Percentiles rank a stretch among this genome's conserved stretches.
Conservation (phyloP, 2,329 filamentous ascomycete genomes). For the Gliomastix tumulicola region DNA sequence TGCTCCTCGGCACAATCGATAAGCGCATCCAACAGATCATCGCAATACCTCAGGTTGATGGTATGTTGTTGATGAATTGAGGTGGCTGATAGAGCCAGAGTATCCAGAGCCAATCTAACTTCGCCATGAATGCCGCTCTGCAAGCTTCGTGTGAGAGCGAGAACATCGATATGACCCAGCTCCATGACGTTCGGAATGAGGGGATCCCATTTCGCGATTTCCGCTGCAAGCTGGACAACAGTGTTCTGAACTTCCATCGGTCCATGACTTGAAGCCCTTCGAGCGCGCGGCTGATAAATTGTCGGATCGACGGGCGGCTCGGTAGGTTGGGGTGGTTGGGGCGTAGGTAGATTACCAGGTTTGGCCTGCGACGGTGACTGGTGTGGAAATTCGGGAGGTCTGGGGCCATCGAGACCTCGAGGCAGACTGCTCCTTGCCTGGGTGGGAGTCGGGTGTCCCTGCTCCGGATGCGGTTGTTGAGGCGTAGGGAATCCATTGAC, state of each 20-base stretch:
- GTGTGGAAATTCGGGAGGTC: constrained; percentile 5
- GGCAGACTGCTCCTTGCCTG: constrained; percentile 39
- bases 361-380: constrained; percentile 31
- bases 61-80: constrained; percentile 61
- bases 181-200: constrained; percentile 69
- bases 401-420: constrained; percentile 37
- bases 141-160: constrained; percentile 80
- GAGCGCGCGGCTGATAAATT: constrained; percentile 49
- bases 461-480: constrained; percentile 16
- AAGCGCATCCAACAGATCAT: constrained; percentile 81
- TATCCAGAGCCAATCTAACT: constrained; percentile 84
- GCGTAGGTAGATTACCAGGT: constrained; percentile 14
- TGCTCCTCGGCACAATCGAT: constrained; percentile 90
- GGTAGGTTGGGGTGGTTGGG: constrained; percentile 15
- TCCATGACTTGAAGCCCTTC: constrained; percentile 55
- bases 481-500: constrained; percentile 22
- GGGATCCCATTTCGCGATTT: constrained; percentile 63
- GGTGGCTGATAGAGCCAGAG: constrained; percentile 58
- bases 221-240: constrained; percentile 55
- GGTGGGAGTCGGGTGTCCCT: constrained; percentile 28
- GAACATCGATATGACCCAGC: constrained; percentile 82
- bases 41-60: constrained; percentile 64
- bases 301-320: constrained; percentile 34
- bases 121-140: constrained; percentile 87
- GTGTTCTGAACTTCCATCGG: constrained; percentile 58